A percentile compares a stretch with the other conserved stretches of the same genome.
Conservation (phyloP, 116 monocot species). For the Phalaenopsis hybrid region DNA sequence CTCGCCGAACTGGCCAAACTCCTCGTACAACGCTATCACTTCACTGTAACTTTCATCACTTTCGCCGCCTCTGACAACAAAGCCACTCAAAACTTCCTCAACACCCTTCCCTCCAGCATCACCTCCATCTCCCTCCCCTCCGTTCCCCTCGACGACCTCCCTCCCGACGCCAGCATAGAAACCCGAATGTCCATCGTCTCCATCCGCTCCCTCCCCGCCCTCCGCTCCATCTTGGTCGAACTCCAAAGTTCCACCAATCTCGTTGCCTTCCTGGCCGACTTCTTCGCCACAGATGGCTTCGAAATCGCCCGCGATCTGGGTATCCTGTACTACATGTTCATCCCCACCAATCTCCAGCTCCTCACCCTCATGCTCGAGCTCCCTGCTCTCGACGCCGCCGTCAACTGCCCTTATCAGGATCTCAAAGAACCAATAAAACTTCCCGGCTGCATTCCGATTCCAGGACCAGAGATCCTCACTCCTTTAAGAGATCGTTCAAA, state of each 20-base stretch:
- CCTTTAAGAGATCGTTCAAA: conserved; percentile 22
- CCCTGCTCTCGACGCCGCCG: conserved; percentile 19
- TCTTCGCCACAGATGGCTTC: conserved; percentile 21
- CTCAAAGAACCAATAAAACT: conserved; percentile 27
- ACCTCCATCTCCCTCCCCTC: conserved; percentile 22
- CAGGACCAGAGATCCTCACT: conserved; percentile 29
- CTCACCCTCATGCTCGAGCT: conserved; percentile 20
- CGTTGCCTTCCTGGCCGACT: conserved; percentile 24
- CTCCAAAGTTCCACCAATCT: conserved; percentile 11
- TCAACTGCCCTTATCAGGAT: conserved; percentile 18
- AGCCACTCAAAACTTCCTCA: conserved; percentile 7
- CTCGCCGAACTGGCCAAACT: conserved; percentile 46
- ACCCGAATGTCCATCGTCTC: conserved; percentile 12
- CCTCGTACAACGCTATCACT: conserved; percentile 27
- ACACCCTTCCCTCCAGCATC: conserved; percentile 21
- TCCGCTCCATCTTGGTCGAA: conserved; percentile 11
- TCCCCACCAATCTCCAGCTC: conserved; percentile 13
- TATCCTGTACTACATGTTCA: conserved; percentile 28
- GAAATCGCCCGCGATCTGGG: conserved; percentile 6
- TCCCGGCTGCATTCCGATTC: conserved; percentile 63
- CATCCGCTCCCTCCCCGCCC: conserved; percentile 10
- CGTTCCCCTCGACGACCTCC: conserved; percentile 16
- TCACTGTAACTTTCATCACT: conserved; percentile 60
- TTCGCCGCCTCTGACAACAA: conserved; percentile 16
- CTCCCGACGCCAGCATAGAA: conserved; percentile 5